Percentiles rank a stretch among this genome's conserved stretches.
phyloP scores from a whole-genome alignment of 768 basidiomycete species.

The Grammothele lineata region DNA sequence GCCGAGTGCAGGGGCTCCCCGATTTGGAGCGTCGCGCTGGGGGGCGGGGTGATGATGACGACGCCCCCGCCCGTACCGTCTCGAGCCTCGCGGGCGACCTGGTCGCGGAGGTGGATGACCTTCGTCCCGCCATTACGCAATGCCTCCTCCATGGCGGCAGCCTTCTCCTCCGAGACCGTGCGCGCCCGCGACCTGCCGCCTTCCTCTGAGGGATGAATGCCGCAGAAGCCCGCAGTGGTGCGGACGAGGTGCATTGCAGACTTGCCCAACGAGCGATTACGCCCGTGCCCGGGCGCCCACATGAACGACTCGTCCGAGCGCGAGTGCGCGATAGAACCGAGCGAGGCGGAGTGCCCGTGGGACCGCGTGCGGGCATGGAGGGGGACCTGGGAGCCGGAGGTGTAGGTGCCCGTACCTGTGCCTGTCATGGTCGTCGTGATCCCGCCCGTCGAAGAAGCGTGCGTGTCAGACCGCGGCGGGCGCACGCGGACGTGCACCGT shows the following conservation, averaged over 20 bases:
- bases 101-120: conserved; percentile 19
- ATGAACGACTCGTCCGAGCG: conserved; percentile 21
- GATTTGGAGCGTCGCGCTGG: not conserved
- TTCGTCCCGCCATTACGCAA: conserved; percentile 24
- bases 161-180: conserved; percentile 14
- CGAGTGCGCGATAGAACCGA: conserved; percentile 25
- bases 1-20: not conserved
- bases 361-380: conserved; percentile 21
- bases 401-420: conserved; percentile 24
- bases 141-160: conserved; percentile 17
- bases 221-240: conserved; percentile 28
- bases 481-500: conserved; percentile 26
- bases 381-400: conserved; percentile 12
- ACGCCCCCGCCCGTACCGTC: conserved; percentile 7
- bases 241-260: conserved; percentile 30
- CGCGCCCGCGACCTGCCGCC: too few relatives aligned
- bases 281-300: conserved; percentile 27
- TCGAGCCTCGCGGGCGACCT: conserved; percentile 9
- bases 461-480: conserved; percentile 12
- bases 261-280: conserved; percentile 36
- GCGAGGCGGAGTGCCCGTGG: conserved; percentile 34
- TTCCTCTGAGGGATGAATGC: conserved; percentile 12
- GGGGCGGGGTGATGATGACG: conserved; percentile 15
- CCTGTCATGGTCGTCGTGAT: conserved; percentile 20
- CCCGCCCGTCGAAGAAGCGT: conserved; percentile 8